A percentile compares a stretch with the other conserved stretches of the same genome.
These are phyloP conservation scores for Thalassiosira mediterranea DNA, from an alignment of 352 stramenopile species.

Conservation along the genomic window DNA sequence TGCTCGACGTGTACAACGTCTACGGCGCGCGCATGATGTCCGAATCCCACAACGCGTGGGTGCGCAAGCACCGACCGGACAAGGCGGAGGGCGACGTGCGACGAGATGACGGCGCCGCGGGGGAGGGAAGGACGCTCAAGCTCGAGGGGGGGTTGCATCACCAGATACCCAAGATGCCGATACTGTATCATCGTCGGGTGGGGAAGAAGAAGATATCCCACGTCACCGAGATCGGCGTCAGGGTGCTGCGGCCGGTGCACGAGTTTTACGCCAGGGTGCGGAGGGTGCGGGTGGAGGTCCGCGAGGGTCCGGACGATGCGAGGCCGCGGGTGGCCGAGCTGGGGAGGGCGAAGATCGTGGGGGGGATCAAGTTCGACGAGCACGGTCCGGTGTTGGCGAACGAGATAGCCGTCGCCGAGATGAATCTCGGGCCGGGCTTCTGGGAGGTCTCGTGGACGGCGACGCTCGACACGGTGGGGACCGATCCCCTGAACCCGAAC, in stretches of 20 bases:
- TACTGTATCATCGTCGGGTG: constrained; percentile 11
- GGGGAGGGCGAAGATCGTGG: constrained; percentile 22
- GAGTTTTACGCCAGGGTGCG: constrained; percentile 36
- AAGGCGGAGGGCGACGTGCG: constrained; percentile 10
- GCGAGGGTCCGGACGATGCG: constrained; percentile 5
- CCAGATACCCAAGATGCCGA: constrained; percentile 25
- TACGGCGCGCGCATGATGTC: constrained; percentile 7
- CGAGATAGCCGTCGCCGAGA: constrained; percentile 20
- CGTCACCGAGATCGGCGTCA: constrained; percentile 17
- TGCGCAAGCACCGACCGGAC: constrained; percentile 30
- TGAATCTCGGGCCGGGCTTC: constrained; percentile 19
- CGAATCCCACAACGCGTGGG: constrained; percentile 17
- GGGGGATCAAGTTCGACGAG: constrained; percentile 19
- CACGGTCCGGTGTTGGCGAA: constrained; percentile 26
- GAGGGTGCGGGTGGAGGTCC: constrained; percentile 23
- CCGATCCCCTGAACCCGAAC: constrained; percentile 23
- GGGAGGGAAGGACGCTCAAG: constrained; percentile 11
- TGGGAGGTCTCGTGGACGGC: constrained; percentile 26
- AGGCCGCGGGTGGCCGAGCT: constrained; percentile 10
- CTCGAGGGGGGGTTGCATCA: constrained; percentile 30
- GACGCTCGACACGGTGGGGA: constrained; percentile 21
- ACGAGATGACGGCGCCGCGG: neutral
- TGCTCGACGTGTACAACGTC: constrained; percentile 24
- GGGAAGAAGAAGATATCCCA: constrained; percentile 15
- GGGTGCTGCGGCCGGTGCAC: constrained; percentile 18